These are phyloP conservation scores for Cladorrhinum sp. DNA, from an alignment of 2,329 filamentous ascomycete genomes.

Conservation along the genomic window DNA sequence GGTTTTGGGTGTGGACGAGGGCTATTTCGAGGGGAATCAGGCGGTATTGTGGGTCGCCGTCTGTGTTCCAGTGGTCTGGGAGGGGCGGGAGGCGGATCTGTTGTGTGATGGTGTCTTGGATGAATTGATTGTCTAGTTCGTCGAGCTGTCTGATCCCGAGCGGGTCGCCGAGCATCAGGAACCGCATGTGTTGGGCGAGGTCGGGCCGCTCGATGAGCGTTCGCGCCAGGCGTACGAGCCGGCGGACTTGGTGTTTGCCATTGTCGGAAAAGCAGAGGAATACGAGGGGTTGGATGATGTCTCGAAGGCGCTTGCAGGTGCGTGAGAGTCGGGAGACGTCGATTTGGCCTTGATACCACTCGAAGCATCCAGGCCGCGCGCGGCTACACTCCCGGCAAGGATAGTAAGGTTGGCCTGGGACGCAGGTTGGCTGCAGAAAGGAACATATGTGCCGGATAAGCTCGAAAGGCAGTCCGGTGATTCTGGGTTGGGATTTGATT, in stretches of 20 bases:
- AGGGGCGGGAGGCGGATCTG: neutral
- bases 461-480: constrained; percentile 3
- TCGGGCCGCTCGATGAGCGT: constrained; percentile 9
- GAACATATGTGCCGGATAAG: constrained; percentile 7
- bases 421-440: neutral
- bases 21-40: constrained; percentile 6
- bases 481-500: neutral
- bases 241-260: neutral
- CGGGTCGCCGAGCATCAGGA: neutral
- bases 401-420: neutral
- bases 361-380: neutral
- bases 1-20: constrained; percentile 8
- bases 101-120: neutral
- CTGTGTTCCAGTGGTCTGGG: neutral
- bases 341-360: neutral
- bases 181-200: constrained; percentile 4
- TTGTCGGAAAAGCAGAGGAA: constrained; percentile 7
- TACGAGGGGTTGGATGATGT: constrained; percentile 8
- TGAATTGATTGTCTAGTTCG: neutral
- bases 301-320: constrained; percentile 1
- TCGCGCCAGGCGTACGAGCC: neutral
- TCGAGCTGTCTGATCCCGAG: no score
- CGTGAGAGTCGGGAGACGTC: neutral
- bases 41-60: neutral
- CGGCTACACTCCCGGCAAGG: neutral